Evolutionary conservation across 441 rosid species (phyloP), one percentile per base, ranked within the genome.

Genomic region (Hura crepitans): DNA sequence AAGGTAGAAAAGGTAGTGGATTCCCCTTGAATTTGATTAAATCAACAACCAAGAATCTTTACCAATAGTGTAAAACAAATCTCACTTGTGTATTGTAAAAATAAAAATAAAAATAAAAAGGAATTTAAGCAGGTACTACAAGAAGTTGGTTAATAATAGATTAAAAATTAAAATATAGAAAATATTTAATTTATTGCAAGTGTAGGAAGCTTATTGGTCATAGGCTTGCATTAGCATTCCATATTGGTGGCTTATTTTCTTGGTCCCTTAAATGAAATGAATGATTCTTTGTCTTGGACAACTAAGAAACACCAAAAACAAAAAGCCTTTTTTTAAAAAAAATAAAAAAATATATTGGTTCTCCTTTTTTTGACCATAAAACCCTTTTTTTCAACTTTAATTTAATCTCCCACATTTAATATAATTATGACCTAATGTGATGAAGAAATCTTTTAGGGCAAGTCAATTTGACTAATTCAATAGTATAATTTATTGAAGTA

Each of bases 11-110:
- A 78, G 62, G 68, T 50, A 33, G 67, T 28, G 62, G 76, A 72
- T 74, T 74, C 65, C 51, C 66, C 68, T 59, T 74, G 62, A 74
- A 61, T 50, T 55, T 27, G 56, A 51, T 58, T 18, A 51, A 20
- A 46, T 63, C 30, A 51, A 43, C 62, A 71, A 25, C 13, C 53
- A 73, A 68, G 78, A 79, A 73, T 73, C 78, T 73, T 62, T 55
- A 62, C 71, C 33, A 35, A 42, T 54, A 43, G 13, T 35, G 2
- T 11, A 43, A 55, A 60, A 71, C 13, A 61, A 22, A 25, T 14
- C 27, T 60, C 51, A 62, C 27, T 70, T 14, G 5, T 7, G 23
- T 6, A 11, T 43, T 0, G 6, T 25, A 8, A 7, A 28, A 10
- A 18, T 27, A 56, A 56, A 12, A 56, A 42, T 8, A 9, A 2